Evolutionary conservation across 371 early-diverging fungal genomes (phyloP).

Genomic region (Mortierella sp.): DNA sequence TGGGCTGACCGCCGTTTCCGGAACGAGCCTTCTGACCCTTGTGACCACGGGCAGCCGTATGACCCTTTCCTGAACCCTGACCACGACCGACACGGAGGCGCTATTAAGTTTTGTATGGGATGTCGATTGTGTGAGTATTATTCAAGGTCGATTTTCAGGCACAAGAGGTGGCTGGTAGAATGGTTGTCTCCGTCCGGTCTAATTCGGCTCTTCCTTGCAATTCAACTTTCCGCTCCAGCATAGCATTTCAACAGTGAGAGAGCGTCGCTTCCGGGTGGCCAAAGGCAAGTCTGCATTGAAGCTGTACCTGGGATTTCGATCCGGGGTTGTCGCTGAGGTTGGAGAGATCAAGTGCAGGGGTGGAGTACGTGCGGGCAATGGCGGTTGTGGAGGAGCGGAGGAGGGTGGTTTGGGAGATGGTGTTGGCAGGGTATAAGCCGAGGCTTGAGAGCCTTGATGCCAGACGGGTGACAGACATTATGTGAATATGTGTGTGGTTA

Average conservation of each 20-base stretch:
- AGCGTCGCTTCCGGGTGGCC: neutral
- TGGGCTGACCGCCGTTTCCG: conserved; percentile 79
- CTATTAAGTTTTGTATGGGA: conserved; percentile 35
- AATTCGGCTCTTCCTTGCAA: neutral
- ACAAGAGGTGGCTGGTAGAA: neutral
- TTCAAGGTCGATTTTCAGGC: conserved; percentile 4
- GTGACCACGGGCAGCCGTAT: conserved; percentile 93
- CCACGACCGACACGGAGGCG: conserved; percentile 88
- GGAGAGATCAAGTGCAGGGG: conserved; percentile 54
- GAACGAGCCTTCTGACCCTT: conserved; percentile 94
- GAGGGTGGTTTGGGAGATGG: neutral
- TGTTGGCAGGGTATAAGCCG: conserved; percentile 45
- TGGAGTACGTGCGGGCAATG: conserved; percentile 30
- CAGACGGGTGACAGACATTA: conserved; percentile 47
- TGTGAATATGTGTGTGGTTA: conserved; percentile 12
- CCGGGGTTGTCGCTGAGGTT: conserved; percentile 57
- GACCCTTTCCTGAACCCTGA: conserved; percentile 88
- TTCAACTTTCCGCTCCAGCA: too few relatives aligned
- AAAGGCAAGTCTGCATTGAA: neutral
- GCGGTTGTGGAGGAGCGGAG: conserved; percentile 24
- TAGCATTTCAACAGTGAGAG: neutral
- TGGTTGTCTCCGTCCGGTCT: neutral
- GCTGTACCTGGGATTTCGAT: conserved; percentile 57
- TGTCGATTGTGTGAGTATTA: neutral
- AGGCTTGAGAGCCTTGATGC: conserved; percentile 53